These are phyloP conservation scores for Xerocomus spinulosus DNA, from an alignment of 768 basidiomycete species.

Conservation along the genomic window DNA sequence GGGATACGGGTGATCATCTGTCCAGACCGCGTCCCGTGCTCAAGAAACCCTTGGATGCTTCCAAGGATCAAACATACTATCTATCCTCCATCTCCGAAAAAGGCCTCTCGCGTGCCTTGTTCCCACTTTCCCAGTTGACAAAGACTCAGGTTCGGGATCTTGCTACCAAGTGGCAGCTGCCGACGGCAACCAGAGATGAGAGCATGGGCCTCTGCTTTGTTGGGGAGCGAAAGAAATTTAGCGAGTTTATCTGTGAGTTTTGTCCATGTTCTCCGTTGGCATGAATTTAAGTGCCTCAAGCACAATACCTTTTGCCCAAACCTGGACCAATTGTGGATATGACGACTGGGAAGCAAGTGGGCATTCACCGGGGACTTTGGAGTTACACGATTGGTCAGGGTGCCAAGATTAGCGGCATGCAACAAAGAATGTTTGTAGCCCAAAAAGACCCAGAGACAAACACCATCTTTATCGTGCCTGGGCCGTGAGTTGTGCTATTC, in stretches of 20 bases:
- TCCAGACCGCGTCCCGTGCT: slow-evolving; percentile 43
- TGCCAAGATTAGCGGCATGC: slow-evolving; percentile 59
- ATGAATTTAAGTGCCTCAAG: slow-evolving; percentile 35
- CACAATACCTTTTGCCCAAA: slow-evolving; percentile 66
- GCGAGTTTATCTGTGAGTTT: slow-evolving; percentile 63
- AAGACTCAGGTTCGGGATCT: slow-evolving; percentile 74
- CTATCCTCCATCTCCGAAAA: slow-evolving; percentile 70
- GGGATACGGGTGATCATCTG: slow-evolving; percentile 27
- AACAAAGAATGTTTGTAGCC: slow-evolving; percentile 64
- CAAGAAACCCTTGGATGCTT: slow-evolving; percentile 48
- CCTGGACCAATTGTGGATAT: slow-evolving; percentile 67
- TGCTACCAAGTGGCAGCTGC: slow-evolving; percentile 56
- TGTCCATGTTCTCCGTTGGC: background rate
- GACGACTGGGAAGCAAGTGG: slow-evolving; percentile 49
- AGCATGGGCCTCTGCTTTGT: slow-evolving; percentile 97
- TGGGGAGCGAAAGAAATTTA: slow-evolving; percentile 71
- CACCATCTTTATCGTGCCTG: slow-evolving; percentile 71
- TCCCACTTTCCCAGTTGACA: slow-evolving; percentile 64
- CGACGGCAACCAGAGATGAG: slow-evolving; percentile 73
- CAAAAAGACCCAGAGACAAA: slow-evolving; percentile 62
- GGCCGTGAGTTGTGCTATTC: slow-evolving; percentile 44
- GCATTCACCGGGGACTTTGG: slow-evolving; percentile 74
- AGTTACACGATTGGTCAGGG: slow-evolving; percentile 83
- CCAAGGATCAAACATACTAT: slow-evolving; percentile 93
- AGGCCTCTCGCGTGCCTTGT: slow-evolving; percentile 64